These are phyloP conservation scores for Phlebopus sp. DNA, from an alignment of 1,284 basidiomycete species.

Conservation along the genomic window DNA sequence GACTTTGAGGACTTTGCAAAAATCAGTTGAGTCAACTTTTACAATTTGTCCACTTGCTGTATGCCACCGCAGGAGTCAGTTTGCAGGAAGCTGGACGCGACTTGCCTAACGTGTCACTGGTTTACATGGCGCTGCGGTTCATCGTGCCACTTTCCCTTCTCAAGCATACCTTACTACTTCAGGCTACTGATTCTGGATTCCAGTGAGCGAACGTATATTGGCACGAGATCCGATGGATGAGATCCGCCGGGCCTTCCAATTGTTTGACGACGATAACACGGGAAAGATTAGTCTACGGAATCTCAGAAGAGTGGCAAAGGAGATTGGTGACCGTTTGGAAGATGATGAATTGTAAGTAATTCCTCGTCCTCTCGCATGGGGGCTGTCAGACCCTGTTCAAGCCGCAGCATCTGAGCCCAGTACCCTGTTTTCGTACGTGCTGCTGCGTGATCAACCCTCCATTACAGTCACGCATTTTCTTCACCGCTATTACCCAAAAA, in stretches of 20 bases:
- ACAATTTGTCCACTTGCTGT: background rate
- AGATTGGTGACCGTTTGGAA: slow-evolving; percentile 93
- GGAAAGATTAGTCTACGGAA: slow-evolving; percentile 94
- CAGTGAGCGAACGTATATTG: slow-evolving; percentile 94
- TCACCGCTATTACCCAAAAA: slow-evolving; percentile 22
- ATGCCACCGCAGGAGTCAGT: background rate
- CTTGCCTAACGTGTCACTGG: background rate
- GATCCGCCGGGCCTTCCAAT: slow-evolving; percentile 90
- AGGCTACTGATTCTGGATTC: slow-evolving; percentile 20
- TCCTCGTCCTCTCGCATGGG: slow-evolving; percentile 12
- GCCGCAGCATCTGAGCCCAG: slow-evolving; percentile 29
- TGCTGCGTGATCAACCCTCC: slow-evolving; percentile 16
- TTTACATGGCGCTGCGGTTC: slow-evolving; percentile 5
- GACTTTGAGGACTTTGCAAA: slow-evolving; percentile 93
- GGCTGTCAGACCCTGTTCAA: slow-evolving; percentile 13
- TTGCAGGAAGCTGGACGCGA: slow-evolving; percentile 1
- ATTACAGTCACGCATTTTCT: slow-evolving; percentile 13
- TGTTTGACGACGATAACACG: slow-evolving; percentile 96
- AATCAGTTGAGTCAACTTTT: slow-evolving; percentile 80
- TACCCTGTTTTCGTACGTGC: slow-evolving; percentile 21
- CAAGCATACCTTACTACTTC: slow-evolving; percentile 2
- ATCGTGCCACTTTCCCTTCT: background rate
- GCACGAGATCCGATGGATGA: slow-evolving; percentile 96
- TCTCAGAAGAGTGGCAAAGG: slow-evolving; percentile 91
- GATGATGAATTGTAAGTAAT: slow-evolving; percentile 92